Percentiles rank a stretch among this genome's conserved stretches.
These are phyloP conservation scores for Cutaneotrichosporon mucoides DNA, from an alignment of 1,284 basidiomycete species.

Conservation along the genomic window DNA sequence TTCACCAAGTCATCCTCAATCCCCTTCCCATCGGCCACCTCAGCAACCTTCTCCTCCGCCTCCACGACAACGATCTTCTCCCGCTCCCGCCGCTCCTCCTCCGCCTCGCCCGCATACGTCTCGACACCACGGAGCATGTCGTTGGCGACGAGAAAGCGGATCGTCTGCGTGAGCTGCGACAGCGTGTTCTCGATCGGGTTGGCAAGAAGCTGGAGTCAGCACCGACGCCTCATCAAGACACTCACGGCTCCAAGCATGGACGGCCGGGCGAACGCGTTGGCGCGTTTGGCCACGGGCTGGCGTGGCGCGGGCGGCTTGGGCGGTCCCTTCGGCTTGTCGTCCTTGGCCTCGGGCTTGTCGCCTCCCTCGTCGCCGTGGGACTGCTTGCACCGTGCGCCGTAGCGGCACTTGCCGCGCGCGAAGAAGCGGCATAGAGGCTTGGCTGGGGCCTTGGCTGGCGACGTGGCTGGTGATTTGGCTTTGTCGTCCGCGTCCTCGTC, in stretches of 20 bases:
- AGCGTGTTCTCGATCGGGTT: constrained; percentile 87
- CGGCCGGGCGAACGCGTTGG: constrained; percentile 66
- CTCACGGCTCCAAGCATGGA: constrained; percentile 71
- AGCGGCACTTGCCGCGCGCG: constrained; percentile 35
- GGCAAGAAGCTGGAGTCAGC: constrained; percentile 53
- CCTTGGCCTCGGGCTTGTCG: background rate
- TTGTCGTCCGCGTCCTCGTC: background rate
- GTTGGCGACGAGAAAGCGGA: constrained; percentile 88
- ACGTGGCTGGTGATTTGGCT: background rate
- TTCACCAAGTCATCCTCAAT: background rate
- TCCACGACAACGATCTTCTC: constrained; percentile 26
- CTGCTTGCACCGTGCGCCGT: constrained; percentile 36
- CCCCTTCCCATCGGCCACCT: no score
- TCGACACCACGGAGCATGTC: constrained; percentile 83
- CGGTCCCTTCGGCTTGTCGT: background rate
- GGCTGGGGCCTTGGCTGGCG: constrained; percentile 2
- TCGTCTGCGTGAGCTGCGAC: constrained; percentile 87
- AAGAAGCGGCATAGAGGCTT: constrained; percentile 37
- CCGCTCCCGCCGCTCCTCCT: constrained; percentile 52
- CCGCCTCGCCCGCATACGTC: constrained; percentile 70
- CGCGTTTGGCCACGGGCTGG: constrained; percentile 57
- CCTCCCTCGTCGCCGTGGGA: constrained; percentile 19
- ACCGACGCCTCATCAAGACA: background rate
- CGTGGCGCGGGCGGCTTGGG: constrained; percentile 32
- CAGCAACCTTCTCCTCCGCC: background rate